These are phyloP conservation scores for Fusarium albidum DNA, from an alignment of 2,329 filamentous ascomycete species.

Conservation along the genomic window DNA sequence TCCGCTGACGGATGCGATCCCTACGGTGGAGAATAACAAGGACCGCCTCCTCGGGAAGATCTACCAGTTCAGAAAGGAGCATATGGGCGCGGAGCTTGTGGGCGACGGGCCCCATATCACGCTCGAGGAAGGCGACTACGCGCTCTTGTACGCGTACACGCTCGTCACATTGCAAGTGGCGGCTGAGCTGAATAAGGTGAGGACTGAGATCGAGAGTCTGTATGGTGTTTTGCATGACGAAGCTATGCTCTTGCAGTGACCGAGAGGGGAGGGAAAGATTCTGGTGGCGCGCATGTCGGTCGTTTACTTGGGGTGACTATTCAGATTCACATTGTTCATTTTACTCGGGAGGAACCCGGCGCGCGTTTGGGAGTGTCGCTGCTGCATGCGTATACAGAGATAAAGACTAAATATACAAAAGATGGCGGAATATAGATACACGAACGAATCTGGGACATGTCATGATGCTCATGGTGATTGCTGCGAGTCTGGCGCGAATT, in stretches of 20 bases:
- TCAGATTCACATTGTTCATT: neutral
- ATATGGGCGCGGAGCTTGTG: slow-evolving; percentile 49
- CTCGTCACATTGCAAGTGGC: slow-evolving; percentile 73
- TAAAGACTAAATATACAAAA: too few relatives aligned
- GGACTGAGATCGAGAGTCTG: slow-evolving; percentile 67
- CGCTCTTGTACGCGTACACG: slow-evolving; percentile 90
- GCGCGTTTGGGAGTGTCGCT: neutral
- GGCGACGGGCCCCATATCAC: slow-evolving; percentile 41
- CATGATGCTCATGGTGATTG: neutral
- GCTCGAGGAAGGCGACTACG: slow-evolving; percentile 82
- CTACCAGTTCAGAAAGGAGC: slow-evolving; percentile 82
- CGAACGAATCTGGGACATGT: too few relatives aligned
- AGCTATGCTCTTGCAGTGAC: slow-evolving; percentile 62
- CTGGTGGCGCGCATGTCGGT: slow-evolving; percentile 2
- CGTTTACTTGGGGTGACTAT: slow-evolving; percentile 13
- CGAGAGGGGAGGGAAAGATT: neutral
- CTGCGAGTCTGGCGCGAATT: neutral
- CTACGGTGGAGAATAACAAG: slow-evolving; percentile 80
- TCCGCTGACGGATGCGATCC: slow-evolving; percentile 87
- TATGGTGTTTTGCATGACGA: slow-evolving; percentile 71
- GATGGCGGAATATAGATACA: too few relatives aligned
- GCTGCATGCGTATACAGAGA: slow-evolving; percentile 1
- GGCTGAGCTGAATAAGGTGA: slow-evolving; percentile 68
- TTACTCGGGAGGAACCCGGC: neutral
- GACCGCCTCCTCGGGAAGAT: slow-evolving; percentile 88